phyloP scores from a whole-genome alignment of 768 basidiomycete genomes.

The Panellus pusillus region DNA sequence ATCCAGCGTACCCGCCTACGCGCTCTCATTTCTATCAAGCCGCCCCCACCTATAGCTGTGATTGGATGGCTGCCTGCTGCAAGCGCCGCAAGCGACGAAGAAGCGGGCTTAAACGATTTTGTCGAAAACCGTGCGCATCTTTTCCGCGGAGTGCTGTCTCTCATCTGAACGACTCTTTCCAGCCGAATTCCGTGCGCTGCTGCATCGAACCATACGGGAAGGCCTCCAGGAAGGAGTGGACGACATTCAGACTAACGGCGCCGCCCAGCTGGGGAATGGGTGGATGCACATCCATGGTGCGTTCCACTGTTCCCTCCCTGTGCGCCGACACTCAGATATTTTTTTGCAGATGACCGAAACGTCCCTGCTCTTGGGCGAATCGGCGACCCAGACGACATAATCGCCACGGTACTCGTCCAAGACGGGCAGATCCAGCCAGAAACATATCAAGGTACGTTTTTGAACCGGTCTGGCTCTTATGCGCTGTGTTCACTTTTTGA shows the following conservation, averaged over 20 bases:
- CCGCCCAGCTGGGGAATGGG: slow-evolving; percentile 65
- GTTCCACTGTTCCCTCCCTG: not conserved
- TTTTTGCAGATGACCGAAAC: slow-evolving; percentile 64
- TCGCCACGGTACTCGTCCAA: slow-evolving; percentile 72
- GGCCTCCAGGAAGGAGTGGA: slow-evolving; percentile 60
- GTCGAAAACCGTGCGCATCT: slow-evolving; percentile 61
- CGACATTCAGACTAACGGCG: slow-evolving; percentile 64
- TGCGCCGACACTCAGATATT: not conserved
- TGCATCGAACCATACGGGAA: slow-evolving; percentile 60
- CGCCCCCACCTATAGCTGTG: slow-evolving; percentile 46
- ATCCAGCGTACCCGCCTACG: slow-evolving; percentile 49
- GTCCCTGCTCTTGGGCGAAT: slow-evolving; percentile 73
- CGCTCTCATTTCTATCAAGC: slow-evolving; percentile 59
- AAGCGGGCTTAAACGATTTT: slow-evolving; percentile 69
- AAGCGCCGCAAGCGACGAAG: slow-evolving; percentile 29
- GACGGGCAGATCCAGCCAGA: slow-evolving; percentile 67
- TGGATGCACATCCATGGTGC: slow-evolving; percentile 84
- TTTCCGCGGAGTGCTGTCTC: not conserved
- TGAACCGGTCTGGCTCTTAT: not conserved
- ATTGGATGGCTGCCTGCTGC: slow-evolving; percentile 72
- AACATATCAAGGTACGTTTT: slow-evolving; percentile 55
- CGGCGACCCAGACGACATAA: slow-evolving; percentile 83
- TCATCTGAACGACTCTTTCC: not conserved
- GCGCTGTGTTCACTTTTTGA: not conserved
- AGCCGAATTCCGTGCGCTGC: slow-evolving; percentile 60